Evolutionary conservation across 1,284 basidiomycete genomes (phyloP).

Genomic region (Trichosporon sp.): DNA sequence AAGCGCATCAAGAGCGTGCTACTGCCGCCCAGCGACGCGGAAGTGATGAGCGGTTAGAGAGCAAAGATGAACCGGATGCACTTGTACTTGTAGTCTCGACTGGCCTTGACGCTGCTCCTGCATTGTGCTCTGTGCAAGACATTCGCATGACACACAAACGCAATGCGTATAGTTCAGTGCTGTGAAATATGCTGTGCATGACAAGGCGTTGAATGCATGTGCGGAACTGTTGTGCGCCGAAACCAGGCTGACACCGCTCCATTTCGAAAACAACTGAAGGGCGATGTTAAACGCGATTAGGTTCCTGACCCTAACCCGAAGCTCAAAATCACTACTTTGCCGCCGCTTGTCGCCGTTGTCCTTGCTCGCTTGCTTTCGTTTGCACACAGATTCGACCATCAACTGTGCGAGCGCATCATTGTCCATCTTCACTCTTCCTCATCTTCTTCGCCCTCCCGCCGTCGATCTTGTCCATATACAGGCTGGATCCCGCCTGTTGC

Average conservation of each 20-base stretch:
- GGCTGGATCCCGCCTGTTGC: background rate
- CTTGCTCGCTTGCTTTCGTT: background rate
- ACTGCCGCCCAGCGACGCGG: background rate
- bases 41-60: background rate
- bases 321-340: constrained; percentile 1
- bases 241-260: background rate
- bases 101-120: background rate
- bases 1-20: background rate
- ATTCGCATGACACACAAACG: too few relatives aligned
- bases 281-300: background rate
- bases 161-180: too few relatives aligned
- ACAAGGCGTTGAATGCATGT: too few relatives aligned
- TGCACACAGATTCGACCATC: background rate
- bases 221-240: too few relatives aligned
- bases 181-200: too few relatives aligned
- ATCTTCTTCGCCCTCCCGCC: background rate
- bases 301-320: background rate
- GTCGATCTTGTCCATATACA: background rate
- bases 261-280: background rate
- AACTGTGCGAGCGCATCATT: background rate
- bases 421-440: background rate
- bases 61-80: background rate
- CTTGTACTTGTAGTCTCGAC: background rate
- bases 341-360: background rate
- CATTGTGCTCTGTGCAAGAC: background rate